These are phyloP conservation scores for Setaria viridis DNA, from an alignment of 202 grass and related monocot species.

Conservation along the genomic window DNA sequence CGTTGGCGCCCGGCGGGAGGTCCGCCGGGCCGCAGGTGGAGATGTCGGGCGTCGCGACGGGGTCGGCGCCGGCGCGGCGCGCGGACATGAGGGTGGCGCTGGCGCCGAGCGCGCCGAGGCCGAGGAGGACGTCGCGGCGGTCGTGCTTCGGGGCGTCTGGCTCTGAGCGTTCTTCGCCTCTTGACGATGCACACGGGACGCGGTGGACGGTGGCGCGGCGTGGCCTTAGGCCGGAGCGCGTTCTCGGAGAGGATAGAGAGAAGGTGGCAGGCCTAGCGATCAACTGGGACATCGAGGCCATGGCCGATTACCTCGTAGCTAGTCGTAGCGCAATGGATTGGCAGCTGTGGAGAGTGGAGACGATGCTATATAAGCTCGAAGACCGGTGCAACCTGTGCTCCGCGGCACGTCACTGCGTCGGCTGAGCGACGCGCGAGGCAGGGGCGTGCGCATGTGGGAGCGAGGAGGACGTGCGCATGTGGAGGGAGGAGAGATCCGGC, in stretches of 20 bases:
- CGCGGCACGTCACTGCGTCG: not conserved
- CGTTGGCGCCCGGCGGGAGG: constrained; percentile 37
- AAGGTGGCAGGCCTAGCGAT: constrained; percentile 34
- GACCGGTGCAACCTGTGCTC: not conserved
- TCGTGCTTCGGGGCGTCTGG: constrained; percentile 32
- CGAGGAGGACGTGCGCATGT: too few relatives aligned
- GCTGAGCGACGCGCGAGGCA: not conserved
- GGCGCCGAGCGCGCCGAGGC: constrained; percentile 44
- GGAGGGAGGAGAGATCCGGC: too few relatives aligned
- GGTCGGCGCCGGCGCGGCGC: constrained; percentile 40
- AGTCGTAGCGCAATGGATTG: constrained; percentile 20
- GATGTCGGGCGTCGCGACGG: constrained; percentile 53
- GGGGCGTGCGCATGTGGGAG: not conserved
- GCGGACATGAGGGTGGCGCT: constrained; percentile 10
- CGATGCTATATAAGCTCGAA: not conserved
- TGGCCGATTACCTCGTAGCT: not conserved
- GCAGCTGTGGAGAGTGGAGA: not conserved
- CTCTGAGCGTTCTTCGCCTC: not conserved
- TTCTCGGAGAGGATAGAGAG: constrained; percentile 18
- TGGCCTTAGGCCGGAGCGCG: constrained; percentile 32
- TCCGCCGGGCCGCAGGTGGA: constrained; percentile 46
- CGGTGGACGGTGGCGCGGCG: constrained; percentile 27
- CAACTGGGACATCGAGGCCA: constrained; percentile 52
- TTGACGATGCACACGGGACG: constrained; percentile 21
- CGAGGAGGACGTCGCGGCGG: constrained; percentile 67